Conservation (phyloP, 106 monocot species). For the Acanthochlamys bracteata region DNA sequence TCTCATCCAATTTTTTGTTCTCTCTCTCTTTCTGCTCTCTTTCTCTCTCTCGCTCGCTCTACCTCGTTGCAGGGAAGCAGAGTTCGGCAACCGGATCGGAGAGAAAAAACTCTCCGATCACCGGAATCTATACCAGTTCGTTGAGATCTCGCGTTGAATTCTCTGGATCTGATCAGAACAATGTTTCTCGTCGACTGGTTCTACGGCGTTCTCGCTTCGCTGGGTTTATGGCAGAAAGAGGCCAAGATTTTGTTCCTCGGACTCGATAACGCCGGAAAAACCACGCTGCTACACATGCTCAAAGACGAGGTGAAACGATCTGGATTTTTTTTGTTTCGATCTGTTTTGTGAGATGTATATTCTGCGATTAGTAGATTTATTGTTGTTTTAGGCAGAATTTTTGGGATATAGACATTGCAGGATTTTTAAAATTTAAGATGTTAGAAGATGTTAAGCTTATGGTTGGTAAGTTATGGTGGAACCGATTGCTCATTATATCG, state of each 20-base stretch:
- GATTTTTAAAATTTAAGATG: no score
- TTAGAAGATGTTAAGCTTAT: no score
- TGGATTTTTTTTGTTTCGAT: neutral
- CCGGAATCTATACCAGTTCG: neutral
- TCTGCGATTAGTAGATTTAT: neutral
- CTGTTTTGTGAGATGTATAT: neutral
- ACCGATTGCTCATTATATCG: no score
- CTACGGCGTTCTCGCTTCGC: constrained; percentile 67
- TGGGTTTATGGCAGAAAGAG: constrained; percentile 78
- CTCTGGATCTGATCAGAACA: neutral
- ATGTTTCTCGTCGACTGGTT: constrained; percentile 61
- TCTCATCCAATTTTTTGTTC: no score
- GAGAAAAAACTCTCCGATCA: neutral
- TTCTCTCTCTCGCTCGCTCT: constrained; percentile 1
- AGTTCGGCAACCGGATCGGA: neutral
- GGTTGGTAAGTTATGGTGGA: no score
- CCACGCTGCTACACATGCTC: constrained; percentile 71
- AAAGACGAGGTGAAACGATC: constrained; percentile 46
- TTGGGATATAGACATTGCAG: no score
- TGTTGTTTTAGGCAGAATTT: no score
- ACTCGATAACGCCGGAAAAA: constrained; percentile 70
- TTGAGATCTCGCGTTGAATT: neutral
- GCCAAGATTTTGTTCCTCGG: constrained; percentile 72
- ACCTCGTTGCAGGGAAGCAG: neutral
- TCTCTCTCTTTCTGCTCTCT: no score